Base-by-base conservation (phyloP, 225 moss, liverwort and hornwort species). In the Anthoceros angustus region DNA sequence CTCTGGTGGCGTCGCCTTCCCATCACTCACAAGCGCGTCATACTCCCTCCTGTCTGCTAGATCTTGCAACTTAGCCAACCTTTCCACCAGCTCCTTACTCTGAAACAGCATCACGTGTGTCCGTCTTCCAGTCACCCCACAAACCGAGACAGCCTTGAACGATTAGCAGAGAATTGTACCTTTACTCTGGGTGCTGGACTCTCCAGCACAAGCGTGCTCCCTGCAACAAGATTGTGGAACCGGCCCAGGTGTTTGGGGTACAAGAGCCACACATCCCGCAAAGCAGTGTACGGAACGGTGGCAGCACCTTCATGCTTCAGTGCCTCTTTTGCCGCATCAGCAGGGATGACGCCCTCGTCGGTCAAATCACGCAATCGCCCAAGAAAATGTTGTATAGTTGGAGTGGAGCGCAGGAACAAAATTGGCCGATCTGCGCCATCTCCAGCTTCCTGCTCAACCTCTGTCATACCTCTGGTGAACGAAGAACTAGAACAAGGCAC, bases 121-220 rank as follows among this genome's bases (percentile, higher is more conserved):
- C 39, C 6, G 8, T 41, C 20, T 21, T 42, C 8, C 25, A 39
- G 20, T 14, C 24, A 15, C 20, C 39, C 25, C 18, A 8, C 11
- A 41, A 14, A 8, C 62, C 26, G 4, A 69, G 9, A 41, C n/a
- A 23, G 10, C 24, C 40, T 5, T 42, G 20, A 2, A 38, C 9
- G 12, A 8, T 60, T 20, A 8, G 20, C 8, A 62, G 50, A 4
- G 23, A 2, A 25, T 66, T 20, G 21, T 69, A 94, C 93, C 93
- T 91, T 91, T 41, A 88, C 86, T 60, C 91, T 86, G 12, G 95
- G 86, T 66, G 80, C 88, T 39, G 95, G 91, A 68, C 82, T 84
- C 40, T 95, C 82, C 26, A 88, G 74, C 5, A 82, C 74, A 67
- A 91, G 82, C 0, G 85, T 77, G 60, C 88, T 91, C 15, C 91